Evolutionary conservation across 495 filamentous ascomycete genomes (phyloP), one percentile per base, ranked within the genome.

Genomic region (Xanthoparmelia taractica): DNA sequence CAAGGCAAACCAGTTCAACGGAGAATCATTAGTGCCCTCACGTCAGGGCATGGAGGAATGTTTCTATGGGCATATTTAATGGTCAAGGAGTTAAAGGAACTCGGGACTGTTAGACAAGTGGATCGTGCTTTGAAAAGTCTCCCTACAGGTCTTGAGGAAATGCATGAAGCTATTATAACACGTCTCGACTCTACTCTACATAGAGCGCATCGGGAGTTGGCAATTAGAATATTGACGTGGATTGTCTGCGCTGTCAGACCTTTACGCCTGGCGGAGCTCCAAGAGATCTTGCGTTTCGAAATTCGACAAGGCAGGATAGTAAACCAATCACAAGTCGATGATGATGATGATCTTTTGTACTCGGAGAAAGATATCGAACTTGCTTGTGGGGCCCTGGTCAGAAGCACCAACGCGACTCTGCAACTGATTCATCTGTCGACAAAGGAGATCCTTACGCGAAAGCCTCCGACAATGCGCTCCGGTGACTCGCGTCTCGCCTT

Each of bases 401-500:
- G 23, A 23, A 47, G 20, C 20, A 47, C 2, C 0, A 47, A 47
- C n/a, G n/a, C 2, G n/a, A 47, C n/a, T 25, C 43, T 47, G n/a
- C 43, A 47, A 47, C n/a, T 47, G 43, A 47, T 47, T 47, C 43
- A 47, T 47, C n/a, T 47, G 23, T 47, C 43, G 5, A 47, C n/a
- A 1, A 47, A 47, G 43, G 43, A 47, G 43, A 47, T 47, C 12
- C 43, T 47, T 6, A 45, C 18, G 17, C n/a, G 18, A 27, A 58
- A 25, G 8, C 56, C 56, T 8, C 8, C 20, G 12, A 8, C 15
- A 25, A 58, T 58, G 56, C 56, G 13, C 18, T 40, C 56, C 20
- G 36, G 23, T 38, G 56, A 58, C 27, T 29, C 56, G 38, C 56
- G 56, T 41, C 34, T 40, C n/a, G 36, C 11, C 11, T 58, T 58